Evolutionary conservation across 139 green algal genomes (phyloP).

Genomic region (Volvox reticuliferus): DNA sequence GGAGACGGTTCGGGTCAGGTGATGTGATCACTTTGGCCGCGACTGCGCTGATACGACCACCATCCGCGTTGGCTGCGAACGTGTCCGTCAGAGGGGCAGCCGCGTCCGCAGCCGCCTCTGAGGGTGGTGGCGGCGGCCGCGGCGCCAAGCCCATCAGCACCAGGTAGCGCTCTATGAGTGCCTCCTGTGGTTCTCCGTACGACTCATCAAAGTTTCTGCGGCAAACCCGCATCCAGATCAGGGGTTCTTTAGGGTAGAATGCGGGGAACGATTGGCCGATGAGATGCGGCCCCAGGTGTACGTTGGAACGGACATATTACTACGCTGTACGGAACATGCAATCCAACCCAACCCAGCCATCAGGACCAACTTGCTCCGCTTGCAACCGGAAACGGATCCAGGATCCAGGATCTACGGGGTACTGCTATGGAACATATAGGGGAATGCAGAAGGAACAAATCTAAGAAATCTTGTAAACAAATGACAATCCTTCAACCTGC

Average conservation of each 20-base stretch:
- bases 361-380: too few species aligned
- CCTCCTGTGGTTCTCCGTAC: conserved; percentile 23
- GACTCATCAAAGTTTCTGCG: conserved; percentile 11
- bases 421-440: too few species aligned
- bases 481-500: too few species aligned
- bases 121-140: neutral
- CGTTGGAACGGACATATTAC: too few species aligned
- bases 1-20: neutral
- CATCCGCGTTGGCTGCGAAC: neutral
- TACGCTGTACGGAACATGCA: too few species aligned
- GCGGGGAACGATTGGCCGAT: too few species aligned
- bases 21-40: neutral
- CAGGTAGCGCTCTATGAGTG: conserved; percentile 44
- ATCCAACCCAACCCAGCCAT: too few species aligned
- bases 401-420: too few species aligned
- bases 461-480: too few species aligned
- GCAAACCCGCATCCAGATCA: neutral
- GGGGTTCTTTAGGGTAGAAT: neutral
- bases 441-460: too few species aligned
- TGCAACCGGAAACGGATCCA: too few species aligned
- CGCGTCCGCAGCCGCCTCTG: neutral
- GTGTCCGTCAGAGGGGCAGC: neutral
- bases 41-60: neutral
- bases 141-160: neutral
- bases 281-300: too few species aligned